Conservation (phyloP, 2,329 filamentous ascomycete species). For the Fusarium agapanthi region DNA sequence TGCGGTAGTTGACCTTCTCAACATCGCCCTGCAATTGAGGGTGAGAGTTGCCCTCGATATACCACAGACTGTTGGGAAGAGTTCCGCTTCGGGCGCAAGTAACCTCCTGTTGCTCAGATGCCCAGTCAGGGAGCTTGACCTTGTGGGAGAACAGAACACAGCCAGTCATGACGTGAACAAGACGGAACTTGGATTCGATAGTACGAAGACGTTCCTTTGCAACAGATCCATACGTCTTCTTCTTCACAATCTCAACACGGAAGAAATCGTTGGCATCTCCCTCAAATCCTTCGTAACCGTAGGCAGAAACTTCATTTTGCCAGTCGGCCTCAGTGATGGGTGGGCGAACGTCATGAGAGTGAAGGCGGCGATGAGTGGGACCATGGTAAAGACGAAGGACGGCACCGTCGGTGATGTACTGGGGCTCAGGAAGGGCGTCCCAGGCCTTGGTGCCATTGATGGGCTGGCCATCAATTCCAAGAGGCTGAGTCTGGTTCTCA, state of each 20-base stretch:
- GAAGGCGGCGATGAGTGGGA: conserved; percentile 85
- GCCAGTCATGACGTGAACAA: conserved; percentile 96
- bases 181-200: conserved; percentile 95
- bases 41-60: conserved; percentile 90
- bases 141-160: conserved; percentile 98
- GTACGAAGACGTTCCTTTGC: conserved; percentile 89
- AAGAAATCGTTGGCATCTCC: conserved; percentile 98
- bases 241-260: conserved; percentile 93
- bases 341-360: conserved; percentile 93
- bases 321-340: conserved; percentile 88
- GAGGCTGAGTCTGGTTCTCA: conserved; percentile 95
- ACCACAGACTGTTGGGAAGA: conserved; percentile 96
- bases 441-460: conserved; percentile 86
- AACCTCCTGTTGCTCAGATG: conserved; percentile 98
- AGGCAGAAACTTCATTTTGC: conserved; percentile 96
- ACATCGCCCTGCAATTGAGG: conserved; percentile 76
- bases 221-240: conserved; percentile 78
- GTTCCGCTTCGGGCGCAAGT: conserved; percentile 93
- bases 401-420: conserved; percentile 80
- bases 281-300: conserved; percentile 95
- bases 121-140: conserved; percentile 98
- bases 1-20: conserved; percentile 95
- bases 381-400: conserved; percentile 85
- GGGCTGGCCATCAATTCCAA: conserved; percentile 76
- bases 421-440: conserved; percentile 74